Percentiles rank a stretch among this genome's conserved stretches.
phyloP scores from a whole-genome alignment of 2,329 filamentous ascomycete species.

The Didymella arachidicola region DNA sequence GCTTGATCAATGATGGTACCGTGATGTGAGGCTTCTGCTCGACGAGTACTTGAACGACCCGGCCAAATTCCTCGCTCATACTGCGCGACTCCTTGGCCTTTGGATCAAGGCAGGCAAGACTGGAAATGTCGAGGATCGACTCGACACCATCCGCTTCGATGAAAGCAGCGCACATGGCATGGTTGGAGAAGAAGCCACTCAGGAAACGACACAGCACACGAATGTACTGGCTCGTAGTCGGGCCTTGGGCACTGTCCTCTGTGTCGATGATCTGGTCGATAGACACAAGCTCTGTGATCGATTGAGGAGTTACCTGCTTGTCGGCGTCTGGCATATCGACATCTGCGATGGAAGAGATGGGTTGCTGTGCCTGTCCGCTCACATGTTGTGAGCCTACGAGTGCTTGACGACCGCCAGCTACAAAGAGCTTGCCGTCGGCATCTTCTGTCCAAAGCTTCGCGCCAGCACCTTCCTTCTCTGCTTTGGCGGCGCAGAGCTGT shows the following conservation, averaged over 20 bases:
- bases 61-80: slow-evolving; percentile 73
- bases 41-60: slow-evolving; percentile 78
- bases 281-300: slow-evolving; percentile 36
- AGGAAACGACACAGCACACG: slow-evolving; percentile 80
- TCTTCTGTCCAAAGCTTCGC: slow-evolving; percentile 76
- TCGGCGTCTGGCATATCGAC: slow-evolving; percentile 70
- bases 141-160: slow-evolving; percentile 83
- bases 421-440: slow-evolving; percentile 64
- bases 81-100: slow-evolving; percentile 68
- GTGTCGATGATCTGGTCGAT: slow-evolving; percentile 55
- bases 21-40: slow-evolving; percentile 83
- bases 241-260: slow-evolving; percentile 59
- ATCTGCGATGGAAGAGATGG: slow-evolving; percentile 47
- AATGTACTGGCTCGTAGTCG: slow-evolving; percentile 72
- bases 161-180: slow-evolving; percentile 74
- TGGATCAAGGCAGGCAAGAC: slow-evolving; percentile 79
- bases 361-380: slow-evolving; percentile 28
- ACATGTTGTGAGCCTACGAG: slow-evolving; percentile 53
- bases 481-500: slow-evolving; percentile 74
- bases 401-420: slow-evolving; percentile 64
- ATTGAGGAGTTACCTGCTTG: slow-evolving; percentile 16
- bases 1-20: slow-evolving; percentile 79
- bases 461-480: slow-evolving; percentile 74
- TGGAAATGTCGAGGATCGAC: slow-evolving; percentile 81
- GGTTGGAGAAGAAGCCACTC: slow-evolving; percentile 76